Evolutionary conservation across 257 asterid species (phyloP), one percentile per base, ranked within the genome.

Genomic region (Primulina huaijiensis): DNA sequence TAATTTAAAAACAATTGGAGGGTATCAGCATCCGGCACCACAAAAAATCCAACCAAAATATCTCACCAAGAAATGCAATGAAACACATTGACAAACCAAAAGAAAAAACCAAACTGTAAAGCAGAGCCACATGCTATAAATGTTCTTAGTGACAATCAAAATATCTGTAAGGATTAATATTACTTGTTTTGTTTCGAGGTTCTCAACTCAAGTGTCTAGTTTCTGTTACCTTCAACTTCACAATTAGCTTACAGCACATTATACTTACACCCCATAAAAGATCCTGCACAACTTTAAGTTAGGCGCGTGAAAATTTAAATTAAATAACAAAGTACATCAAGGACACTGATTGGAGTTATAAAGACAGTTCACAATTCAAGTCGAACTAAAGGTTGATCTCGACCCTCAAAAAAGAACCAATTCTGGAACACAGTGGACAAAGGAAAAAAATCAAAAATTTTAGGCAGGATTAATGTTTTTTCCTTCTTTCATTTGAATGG

Each of bases 371-470:
- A 46, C 57, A 50, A 14, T 50, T 14, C 57, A 16, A 50, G 57
- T 50, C 57, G 20, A 50, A 50, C 20, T 16, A 50, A 50, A 5
- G 21, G 20, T 50, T 16, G 57, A 50, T 43, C 19, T 11, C 4
- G 57, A 17, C 20, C 20, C 55, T 20, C 9, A 50, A 50, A 50
- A 23, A 16, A 14, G 8, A 3, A 16, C 3, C 57, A 17, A 50
- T 60, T 17, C 6, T 31, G 17, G 50, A 10, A 21, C 30, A 60
- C 6, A 60, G 29, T 4, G 60, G 8, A 53, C 65, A 31, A 74
- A 53, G 58, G 30, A 68, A 64, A 59, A 64, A 59, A 65, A 38
- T 33, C 40, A 21, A 3, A 64, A 19, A 67, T 7, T 23, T 64
- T 12, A 64, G 19, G 57, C 57, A 50, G 57, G 57, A 50, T 14